Evolutionary conservation across 2,329 filamentous ascomycete genomes (phyloP), one percentile per base, ranked within the genome.

Genomic region (Hyphodiscus sp.): DNA sequence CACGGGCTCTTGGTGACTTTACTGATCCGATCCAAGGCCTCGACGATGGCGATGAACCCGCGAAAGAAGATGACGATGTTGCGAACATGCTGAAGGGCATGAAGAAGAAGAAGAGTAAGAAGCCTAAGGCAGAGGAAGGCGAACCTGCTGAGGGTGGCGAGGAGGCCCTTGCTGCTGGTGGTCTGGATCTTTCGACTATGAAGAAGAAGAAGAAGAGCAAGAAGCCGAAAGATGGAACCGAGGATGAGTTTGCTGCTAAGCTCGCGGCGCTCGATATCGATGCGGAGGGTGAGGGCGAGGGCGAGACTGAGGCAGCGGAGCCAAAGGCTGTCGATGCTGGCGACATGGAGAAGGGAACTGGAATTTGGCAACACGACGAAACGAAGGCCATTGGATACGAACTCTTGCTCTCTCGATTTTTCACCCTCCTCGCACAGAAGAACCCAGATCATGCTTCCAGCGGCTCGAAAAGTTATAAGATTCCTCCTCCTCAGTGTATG

Each of bases 381-480:
- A 66, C 64, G 10, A 63, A 59, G 43, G 50, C 84, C 60, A 90
- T 97, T 73, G 84, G 80, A 68, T 99, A 96, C 80, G 81, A 84
- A 67, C 80, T 91, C 59, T 84, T 99, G 49, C 85, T 97, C 61
- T 81, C 80, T 68, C 89, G 94, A 64, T 99, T 99, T 81, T 99
- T 96, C 82, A 86, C 83, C 69, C 87, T 95, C 63, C 84, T 99
- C 60, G 85, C 94, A 73, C 89, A 92, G 74, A 91, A 95, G 79
- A 95, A 99, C 78, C 94, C 94, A 65, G 94, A 99, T 71, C 87
- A 97, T 68, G 86, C 92, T 61, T 87, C 89, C 59, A 89, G 85
- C 70, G 90, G 90, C 62, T 84, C 85, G 68, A 94, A 91, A 80
- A 95, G 88, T 74, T 99, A 97, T 84, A 97, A 97, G 84, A 99